Conservation (phyloP, 208 protist species). For the Leishmania tarentolae region DNA sequence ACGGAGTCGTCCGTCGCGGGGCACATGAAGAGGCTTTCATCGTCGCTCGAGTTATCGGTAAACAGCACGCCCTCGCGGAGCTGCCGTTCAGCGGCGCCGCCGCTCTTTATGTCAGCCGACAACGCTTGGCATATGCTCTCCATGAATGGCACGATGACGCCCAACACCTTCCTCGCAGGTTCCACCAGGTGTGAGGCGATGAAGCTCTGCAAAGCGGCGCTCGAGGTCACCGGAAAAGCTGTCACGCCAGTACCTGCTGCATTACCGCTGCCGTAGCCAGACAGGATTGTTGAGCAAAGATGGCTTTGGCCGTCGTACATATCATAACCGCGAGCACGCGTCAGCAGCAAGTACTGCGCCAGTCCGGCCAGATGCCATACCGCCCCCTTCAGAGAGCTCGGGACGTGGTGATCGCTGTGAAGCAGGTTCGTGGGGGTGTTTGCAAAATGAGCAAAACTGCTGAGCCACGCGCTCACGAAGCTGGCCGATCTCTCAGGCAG, state of each 20-base stretch:
- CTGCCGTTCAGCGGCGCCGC: conserved; percentile 23
- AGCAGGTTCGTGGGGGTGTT: conserved; percentile 54
- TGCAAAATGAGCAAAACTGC: conserved; percentile 39
- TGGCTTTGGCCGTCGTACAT: conserved; percentile 26
- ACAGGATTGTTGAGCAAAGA: background rate
- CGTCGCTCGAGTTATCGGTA: conserved; percentile 20
- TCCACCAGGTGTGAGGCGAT: conserved; percentile 29
- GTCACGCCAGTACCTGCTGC: background rate
- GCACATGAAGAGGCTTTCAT: conserved; percentile 14
- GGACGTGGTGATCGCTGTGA: conserved; percentile 37
- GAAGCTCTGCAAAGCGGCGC: conserved; percentile 20
- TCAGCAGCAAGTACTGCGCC: conserved; percentile 44
- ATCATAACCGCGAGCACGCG: conserved; percentile 28
- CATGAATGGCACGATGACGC: conserved; percentile 33
- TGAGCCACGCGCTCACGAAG: conserved; percentile 47
- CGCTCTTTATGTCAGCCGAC: conserved; percentile 29
- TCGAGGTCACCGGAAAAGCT: background rate
- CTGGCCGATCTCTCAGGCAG: background rate
- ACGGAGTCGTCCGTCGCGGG: conserved; percentile 14
- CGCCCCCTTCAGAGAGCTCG: conserved; percentile 39
- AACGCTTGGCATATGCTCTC: conserved; percentile 28
- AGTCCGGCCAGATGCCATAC: conserved; percentile 60
- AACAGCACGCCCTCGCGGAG: conserved; percentile 28
- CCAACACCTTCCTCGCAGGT: conserved; percentile 24
- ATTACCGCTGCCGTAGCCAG: conserved; percentile 2